Evolutionary conservation across 2,329 filamentous ascomycete genomes (phyloP).

Genomic region (Penicillium occitanis): DNA sequence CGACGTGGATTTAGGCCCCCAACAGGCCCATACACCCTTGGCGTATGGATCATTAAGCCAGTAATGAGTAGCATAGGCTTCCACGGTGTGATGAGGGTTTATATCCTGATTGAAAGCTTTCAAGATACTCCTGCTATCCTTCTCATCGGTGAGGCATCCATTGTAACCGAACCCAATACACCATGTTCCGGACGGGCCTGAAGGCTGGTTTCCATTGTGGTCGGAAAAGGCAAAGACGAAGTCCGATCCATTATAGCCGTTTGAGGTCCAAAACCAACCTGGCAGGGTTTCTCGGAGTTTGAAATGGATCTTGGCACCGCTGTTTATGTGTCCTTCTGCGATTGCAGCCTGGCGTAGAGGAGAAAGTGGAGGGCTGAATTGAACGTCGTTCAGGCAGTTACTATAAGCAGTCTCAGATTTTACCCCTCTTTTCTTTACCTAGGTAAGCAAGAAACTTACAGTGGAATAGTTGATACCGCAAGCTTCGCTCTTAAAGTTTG

Average conservation of each 20-base stretch:
- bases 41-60: constrained; percentile 34
- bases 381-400: background rate
- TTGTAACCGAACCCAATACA: constrained; percentile 3
- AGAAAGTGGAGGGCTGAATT: background rate
- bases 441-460: background rate
- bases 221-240: background rate
- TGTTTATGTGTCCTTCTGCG: background rate
- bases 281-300: background rate
- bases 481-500: background rate
- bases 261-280: background rate
- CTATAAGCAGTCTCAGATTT: background rate
- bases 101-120: background rate
- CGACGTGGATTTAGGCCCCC: background rate
- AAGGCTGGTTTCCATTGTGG: background rate
- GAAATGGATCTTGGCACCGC: constrained; percentile 1
- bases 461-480: background rate
- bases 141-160: background rate
- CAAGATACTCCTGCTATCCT: background rate
- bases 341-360: background rate
- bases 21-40: constrained; percentile 31
- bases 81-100: background rate
- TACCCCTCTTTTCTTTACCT: background rate
- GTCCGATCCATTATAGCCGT: background rate
- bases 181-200: background rate
- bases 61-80: constrained; percentile 24